A percentile compares a stretch with the other conserved stretches of the same genome.
These are phyloP conservation scores for Phytophthora macrochlamydospora DNA, from an alignment of 352 stramenopile species.

Conservation along the genomic window DNA sequence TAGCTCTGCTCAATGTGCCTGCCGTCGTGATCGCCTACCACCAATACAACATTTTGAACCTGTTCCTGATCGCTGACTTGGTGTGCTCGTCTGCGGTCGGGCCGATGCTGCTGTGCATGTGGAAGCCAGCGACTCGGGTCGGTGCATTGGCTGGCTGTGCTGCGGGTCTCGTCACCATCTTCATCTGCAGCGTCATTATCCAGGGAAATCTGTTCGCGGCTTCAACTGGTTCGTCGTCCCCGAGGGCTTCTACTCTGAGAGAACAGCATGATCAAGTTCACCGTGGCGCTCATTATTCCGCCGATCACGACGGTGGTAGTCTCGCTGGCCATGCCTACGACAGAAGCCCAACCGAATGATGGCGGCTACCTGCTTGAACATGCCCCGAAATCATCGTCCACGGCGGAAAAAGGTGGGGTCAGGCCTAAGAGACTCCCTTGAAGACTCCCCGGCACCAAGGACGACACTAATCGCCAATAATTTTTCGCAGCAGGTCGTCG, in stretches of 20 bases:
- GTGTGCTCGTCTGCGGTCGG: slow-evolving; percentile 69
- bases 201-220: slow-evolving; percentile 59
- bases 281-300: slow-evolving; percentile 57
- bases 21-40: slow-evolving; percentile 73
- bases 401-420: too few species aligned
- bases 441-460: too few species aligned
- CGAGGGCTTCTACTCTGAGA: slow-evolving; percentile 60
- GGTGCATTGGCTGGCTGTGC: slow-evolving; percentile 50
- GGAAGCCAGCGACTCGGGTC: slow-evolving; percentile 42
- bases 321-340: slow-evolving; percentile 39
- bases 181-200: slow-evolving; percentile 53
- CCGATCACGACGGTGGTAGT: slow-evolving; percentile 46
- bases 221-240: slow-evolving; percentile 70
- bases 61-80: slow-evolving; percentile 81
- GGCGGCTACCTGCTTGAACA: slow-evolving; percentile 21
- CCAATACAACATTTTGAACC: slow-evolving; percentile 68
- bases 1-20: slow-evolving; percentile 72
- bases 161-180: slow-evolving; percentile 64
- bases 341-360: slow-evolving; percentile 8
- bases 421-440: too few species aligned
- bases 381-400: neutral
- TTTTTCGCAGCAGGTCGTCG: too few species aligned
- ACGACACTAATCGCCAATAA: too few species aligned
- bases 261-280: slow-evolving; percentile 73
- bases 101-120: slow-evolving; percentile 61